phyloP scores from a whole-genome alignment of 495 filamentous ascomycete genomes.

The Podospora anserina region DNA sequence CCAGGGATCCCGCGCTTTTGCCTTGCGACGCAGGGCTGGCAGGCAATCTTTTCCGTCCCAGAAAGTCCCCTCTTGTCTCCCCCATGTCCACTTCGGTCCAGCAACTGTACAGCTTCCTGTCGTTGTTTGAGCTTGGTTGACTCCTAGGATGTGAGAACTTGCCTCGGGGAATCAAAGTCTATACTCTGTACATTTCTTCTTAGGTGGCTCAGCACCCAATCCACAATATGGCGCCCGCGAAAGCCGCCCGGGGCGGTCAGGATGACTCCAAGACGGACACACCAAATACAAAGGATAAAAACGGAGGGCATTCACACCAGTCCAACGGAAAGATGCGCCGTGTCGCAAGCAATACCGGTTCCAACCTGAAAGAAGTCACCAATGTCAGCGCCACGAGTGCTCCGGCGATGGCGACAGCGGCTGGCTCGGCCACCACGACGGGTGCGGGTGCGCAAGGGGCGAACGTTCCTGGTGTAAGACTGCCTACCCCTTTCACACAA shows the following conservation, averaged over 20 bases:
- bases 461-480: constrained; percentile 32
- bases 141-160: constrained; percentile 20
- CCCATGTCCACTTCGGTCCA: constrained; percentile 22
- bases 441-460: constrained; percentile 20
- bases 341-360: constrained; percentile 44
- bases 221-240: constrained; percentile 35
- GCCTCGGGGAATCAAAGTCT: background rate
- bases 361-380: constrained; percentile 42
- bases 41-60: constrained; percentile 26
- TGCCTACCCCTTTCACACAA: background rate
- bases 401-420: constrained; percentile 22
- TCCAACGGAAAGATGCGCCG: constrained; percentile 47
- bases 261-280: constrained; percentile 50
- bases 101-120: constrained; percentile 10
- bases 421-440: constrained; percentile 18
- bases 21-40: constrained; percentile 22
- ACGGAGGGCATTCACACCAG: constrained; percentile 35
- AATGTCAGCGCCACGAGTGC: constrained; percentile 31
- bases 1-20: constrained; percentile 19
- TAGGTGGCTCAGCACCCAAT: background rate
- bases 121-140: constrained; percentile 5
- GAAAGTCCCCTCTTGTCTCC: constrained; percentile 18
- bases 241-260: constrained; percentile 34
- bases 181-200: background rate
- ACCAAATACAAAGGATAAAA: constrained; percentile 44